These are phyloP conservation scores for Ganoderma meredithae DNA, from an alignment of 1,284 basidiomycete genomes.

Conservation along the genomic window DNA sequence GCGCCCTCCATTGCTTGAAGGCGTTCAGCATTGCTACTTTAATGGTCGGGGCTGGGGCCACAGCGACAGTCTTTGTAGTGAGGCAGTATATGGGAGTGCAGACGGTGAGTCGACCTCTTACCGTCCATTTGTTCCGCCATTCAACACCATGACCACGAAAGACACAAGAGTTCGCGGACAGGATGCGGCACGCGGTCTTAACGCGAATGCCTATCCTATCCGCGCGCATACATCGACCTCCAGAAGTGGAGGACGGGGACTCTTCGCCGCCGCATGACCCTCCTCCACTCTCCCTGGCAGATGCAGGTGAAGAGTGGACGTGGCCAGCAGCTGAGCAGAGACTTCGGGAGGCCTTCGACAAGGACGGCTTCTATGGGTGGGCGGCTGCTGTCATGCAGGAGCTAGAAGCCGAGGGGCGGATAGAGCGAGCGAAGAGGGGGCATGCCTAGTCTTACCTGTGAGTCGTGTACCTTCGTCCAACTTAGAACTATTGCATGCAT, in stretches of 20 bases:
- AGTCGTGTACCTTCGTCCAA: not conserved
- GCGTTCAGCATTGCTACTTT: constrained; percentile 55
- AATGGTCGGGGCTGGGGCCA: constrained; percentile 45
- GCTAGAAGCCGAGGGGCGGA: constrained; percentile 58
- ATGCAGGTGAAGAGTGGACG: constrained; percentile 45
- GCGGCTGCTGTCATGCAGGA: constrained; percentile 56
- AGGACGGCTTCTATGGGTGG: constrained; percentile 63
- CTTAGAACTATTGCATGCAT: not conserved
- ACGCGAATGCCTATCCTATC: constrained; percentile 56
- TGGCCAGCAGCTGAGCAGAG: constrained; percentile 60
- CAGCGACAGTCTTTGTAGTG: constrained; percentile 46
- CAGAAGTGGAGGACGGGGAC: constrained; percentile 45
- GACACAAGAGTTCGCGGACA: constrained; percentile 62
- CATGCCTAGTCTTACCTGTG: constrained; percentile 28
- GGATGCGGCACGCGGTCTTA: constrained; percentile 56
- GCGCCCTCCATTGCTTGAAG: constrained; percentile 49
- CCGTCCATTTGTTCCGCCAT: not conserved
- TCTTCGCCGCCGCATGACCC: constrained; percentile 12
- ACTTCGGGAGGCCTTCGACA: constrained; percentile 59
- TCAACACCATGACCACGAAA: constrained; percentile 33
- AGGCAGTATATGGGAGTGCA: constrained; percentile 49
- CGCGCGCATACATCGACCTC: constrained; percentile 56
- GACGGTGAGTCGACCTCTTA: constrained; percentile 42
- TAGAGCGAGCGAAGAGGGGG: constrained; percentile 51
- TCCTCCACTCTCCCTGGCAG: constrained; percentile 14